Evolutionary conservation across 2,329 filamentous ascomycete species (phyloP).

Genomic region (Lachnellula arida): DNA sequence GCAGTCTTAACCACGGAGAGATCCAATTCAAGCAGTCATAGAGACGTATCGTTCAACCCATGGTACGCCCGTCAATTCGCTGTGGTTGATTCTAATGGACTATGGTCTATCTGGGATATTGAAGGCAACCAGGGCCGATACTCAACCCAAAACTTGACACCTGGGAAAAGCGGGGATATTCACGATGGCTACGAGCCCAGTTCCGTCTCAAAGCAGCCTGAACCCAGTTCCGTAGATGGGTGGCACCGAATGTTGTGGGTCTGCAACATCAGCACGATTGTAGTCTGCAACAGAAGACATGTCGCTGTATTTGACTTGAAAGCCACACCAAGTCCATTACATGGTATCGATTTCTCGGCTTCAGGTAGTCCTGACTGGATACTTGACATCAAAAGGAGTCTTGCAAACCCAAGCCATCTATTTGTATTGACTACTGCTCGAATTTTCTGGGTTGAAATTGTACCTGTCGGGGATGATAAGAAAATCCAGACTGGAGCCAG

Average conservation of each 20-base stretch:
- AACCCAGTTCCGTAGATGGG: slow-evolving; percentile 30
- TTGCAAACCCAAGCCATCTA: slow-evolving; percentile 43
- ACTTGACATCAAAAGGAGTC: slow-evolving; percentile 50
- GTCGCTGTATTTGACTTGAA: slow-evolving; percentile 29
- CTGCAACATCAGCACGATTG: slow-evolving; percentile 40
- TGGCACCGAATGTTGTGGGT: slow-evolving; percentile 48
- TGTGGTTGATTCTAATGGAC: slow-evolving; percentile 59
- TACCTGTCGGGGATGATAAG: slow-evolving; percentile 15
- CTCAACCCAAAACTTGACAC: slow-evolving; percentile 8
- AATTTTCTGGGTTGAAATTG: slow-evolving; percentile 30
- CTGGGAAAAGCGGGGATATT: slow-evolving; percentile 23
- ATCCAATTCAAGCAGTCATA: slow-evolving; percentile 52
- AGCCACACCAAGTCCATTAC: slow-evolving; percentile 16
- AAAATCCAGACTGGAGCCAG: slow-evolving; percentile 13
- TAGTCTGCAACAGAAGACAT: slow-evolving; percentile 39
- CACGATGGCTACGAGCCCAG: slow-evolving; percentile 19
- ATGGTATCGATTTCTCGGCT: slow-evolving; percentile 16
- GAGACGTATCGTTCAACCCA: slow-evolving; percentile 63
- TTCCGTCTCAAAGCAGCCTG: neutral
- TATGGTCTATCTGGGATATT: slow-evolving; percentile 63
- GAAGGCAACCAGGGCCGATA: slow-evolving; percentile 19
- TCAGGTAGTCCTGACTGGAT: slow-evolving; percentile 41
- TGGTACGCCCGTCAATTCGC: slow-evolving; percentile 56
- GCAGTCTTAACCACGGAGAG: slow-evolving; percentile 46
- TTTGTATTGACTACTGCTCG: slow-evolving; percentile 48